These are phyloP conservation scores for Helminthosporium solani DNA, from an alignment of 2,329 filamentous ascomycete species.

Conservation along the genomic window DNA sequence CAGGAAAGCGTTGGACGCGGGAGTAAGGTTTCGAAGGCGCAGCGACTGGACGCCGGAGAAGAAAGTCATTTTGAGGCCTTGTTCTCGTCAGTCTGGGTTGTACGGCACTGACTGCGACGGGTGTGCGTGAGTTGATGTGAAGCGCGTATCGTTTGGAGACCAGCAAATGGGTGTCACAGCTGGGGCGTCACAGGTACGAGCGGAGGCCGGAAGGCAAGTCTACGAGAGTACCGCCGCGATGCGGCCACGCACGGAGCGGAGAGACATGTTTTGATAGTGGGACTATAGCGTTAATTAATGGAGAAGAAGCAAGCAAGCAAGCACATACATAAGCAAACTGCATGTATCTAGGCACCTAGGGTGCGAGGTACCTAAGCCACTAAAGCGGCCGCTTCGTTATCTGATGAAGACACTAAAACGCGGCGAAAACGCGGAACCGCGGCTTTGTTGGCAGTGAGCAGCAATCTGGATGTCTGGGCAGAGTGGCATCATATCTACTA, in stretches of 20 bases:
- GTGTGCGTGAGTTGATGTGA: conserved; percentile 17
- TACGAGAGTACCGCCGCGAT: conserved; percentile 10
- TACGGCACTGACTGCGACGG: conserved; percentile 2
- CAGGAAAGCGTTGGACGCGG: conserved; percentile 26
- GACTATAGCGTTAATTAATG: background rate
- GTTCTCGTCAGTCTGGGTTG: background rate
- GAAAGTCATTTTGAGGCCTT: conserved; percentile 29
- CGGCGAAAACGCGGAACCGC: too few relatives aligned
- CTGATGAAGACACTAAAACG: too few relatives aligned
- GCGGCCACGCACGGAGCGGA: conserved; percentile 1
- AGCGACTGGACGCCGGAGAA: conserved; percentile 35
- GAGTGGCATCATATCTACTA: too few relatives aligned
- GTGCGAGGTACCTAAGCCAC: too few relatives aligned
- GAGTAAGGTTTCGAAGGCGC: conserved; percentile 36
- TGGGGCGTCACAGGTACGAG: background rate
- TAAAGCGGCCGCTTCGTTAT: too few relatives aligned
- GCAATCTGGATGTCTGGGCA: too few relatives aligned
- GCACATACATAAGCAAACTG: too few relatives aligned
- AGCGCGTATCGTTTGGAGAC: conserved; percentile 23
- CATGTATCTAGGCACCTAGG: too few relatives aligned
- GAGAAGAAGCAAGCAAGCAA: background rate
- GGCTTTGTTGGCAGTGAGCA: background rate
- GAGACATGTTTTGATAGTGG: conserved; percentile 7
- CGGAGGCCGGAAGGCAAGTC: conserved; percentile 3
- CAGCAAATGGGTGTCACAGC: conserved; percentile 10